Percentiles rank a stretch among this genome's conserved stretches.
These are phyloP conservation scores for Xeromyces bisporus DNA, from an alignment of 495 filamentous ascomycete species.

Conservation along the genomic window DNA sequence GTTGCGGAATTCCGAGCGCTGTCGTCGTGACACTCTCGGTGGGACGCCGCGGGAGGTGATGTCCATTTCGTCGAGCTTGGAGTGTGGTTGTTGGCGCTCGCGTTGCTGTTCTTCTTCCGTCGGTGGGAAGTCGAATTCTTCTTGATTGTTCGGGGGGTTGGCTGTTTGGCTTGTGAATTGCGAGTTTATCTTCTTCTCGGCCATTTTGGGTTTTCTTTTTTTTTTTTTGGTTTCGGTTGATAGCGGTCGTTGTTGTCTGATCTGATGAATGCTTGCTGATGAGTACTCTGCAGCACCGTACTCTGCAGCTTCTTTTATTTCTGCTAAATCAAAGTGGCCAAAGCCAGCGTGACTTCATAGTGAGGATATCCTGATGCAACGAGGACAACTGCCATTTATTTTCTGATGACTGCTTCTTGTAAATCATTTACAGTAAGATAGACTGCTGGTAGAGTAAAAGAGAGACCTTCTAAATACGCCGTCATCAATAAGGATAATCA, in stretches of 20 bases:
- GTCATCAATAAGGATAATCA: no score
- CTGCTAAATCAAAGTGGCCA: neutral
- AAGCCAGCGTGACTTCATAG: conserved; percentile 5
- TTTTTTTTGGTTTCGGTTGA: neutral
- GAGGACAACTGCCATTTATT: neutral
- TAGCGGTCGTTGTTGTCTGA: no score
- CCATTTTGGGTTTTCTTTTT: neutral
- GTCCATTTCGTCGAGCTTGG: conserved; percentile 1
- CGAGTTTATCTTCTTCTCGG: no score
- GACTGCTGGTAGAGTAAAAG: no score
- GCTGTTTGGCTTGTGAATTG: neutral
- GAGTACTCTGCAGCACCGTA: no score
- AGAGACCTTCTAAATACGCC: no score
- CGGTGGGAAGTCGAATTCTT: neutral
- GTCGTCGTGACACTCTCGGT: conserved; percentile 7
- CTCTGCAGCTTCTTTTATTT: neutral
- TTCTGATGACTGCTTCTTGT: no score
- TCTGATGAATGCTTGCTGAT: no score
- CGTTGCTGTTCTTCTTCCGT: conserved; percentile 1
- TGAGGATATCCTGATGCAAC: conserved; percentile 1
- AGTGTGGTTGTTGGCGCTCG: conserved; percentile 4
- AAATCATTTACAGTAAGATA: no score
- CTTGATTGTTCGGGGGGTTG: conserved; percentile 7
- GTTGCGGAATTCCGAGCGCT: conserved; percentile 8
- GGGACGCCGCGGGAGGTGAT: conserved; percentile 9